Evolutionary conservation across 352 stramenopile species (phyloP).

Genomic region (Pseudoperonospora humuli): DNA sequence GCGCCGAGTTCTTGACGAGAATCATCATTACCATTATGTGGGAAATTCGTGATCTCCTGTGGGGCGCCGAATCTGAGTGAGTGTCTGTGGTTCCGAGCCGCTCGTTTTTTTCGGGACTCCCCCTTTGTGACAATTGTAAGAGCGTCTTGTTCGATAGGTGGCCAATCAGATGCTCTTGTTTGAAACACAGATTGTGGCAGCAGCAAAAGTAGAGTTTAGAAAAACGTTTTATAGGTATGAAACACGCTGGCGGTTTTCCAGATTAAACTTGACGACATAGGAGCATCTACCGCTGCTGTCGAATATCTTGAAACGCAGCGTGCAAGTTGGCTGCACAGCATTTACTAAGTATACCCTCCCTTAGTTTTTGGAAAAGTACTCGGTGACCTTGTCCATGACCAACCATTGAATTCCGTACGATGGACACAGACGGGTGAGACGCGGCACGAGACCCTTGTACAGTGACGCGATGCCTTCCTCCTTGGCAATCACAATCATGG

Average conservation of each 20-base stretch:
- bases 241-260: conserved; percentile 3
- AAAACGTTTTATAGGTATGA: too few species aligned
- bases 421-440: conserved; percentile 86
- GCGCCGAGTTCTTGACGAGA: conserved; percentile 38
- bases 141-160: not conserved
- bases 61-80: conserved; percentile 20
- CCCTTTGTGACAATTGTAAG: not conserved
- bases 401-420: conserved; percentile 86
- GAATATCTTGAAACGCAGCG: conserved; percentile 1
- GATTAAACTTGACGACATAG: conserved; percentile 8
- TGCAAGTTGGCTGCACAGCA: conserved; percentile 1
- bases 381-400: conserved; percentile 79
- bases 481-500: conserved; percentile 86
- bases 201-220: conserved; percentile 1
- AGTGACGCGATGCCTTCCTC: conserved; percentile 92
- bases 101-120: conserved; percentile 13
- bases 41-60: conserved; percentile 9
- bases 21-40: conserved; percentile 42
- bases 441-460: conserved; percentile 96
- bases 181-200: not conserved
- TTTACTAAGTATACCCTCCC: not conserved
- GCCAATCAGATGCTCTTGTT: too few species aligned
- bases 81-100: conserved; percentile 25
- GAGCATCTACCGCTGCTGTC: conserved; percentile 18
- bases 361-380: conserved; percentile 57